Percentiles rank a stretch among this genome's conserved stretches.
Evolutionary conservation across 176 grass and related monocot species (phyloP).

Genomic region (Tillandsia leiboldiana): DNA sequence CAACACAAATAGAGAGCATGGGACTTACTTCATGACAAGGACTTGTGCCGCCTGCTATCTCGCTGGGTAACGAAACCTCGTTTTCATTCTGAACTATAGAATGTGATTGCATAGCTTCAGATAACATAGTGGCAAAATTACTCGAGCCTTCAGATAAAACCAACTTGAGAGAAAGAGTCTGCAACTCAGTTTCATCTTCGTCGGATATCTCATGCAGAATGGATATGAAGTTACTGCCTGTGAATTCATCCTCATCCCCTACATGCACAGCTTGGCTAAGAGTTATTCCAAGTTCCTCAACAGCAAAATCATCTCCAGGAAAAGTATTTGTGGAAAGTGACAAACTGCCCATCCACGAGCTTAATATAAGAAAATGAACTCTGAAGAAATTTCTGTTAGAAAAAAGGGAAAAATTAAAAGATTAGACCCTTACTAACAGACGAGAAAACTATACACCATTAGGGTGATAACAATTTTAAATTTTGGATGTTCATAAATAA

Average conservation of each 20-base stretch:
- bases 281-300: conserved; percentile 43
- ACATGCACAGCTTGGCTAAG: conserved; percentile 31
- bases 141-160: conserved; percentile 34
- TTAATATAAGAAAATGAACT: not conserved
- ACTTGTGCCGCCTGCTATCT: not conserved
- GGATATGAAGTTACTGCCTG: conserved; percentile 10
- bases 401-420: not conserved
- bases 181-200: conserved; percentile 19
- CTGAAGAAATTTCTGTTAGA: not conserved
- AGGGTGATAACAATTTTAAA: no score
- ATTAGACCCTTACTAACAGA: no score
- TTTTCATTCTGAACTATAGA: conserved; percentile 4
- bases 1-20: not conserved
- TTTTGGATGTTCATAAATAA: no score
- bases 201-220: conserved; percentile 30
- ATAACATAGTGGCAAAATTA: conserved; percentile 19
- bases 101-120: conserved; percentile 4
- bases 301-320: conserved; percentile 28
- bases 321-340: conserved; percentile 27
- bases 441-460: no score
- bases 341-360: conserved; percentile 49
- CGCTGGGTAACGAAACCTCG: conserved; percentile 8
- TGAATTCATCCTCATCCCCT: conserved; percentile 15
- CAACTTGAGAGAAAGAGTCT: conserved; percentile 23
- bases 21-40: not conserved